Base-by-base conservation (phyloP, 73 alveolate genomes). In the Blepharisma japonicum region DNA sequence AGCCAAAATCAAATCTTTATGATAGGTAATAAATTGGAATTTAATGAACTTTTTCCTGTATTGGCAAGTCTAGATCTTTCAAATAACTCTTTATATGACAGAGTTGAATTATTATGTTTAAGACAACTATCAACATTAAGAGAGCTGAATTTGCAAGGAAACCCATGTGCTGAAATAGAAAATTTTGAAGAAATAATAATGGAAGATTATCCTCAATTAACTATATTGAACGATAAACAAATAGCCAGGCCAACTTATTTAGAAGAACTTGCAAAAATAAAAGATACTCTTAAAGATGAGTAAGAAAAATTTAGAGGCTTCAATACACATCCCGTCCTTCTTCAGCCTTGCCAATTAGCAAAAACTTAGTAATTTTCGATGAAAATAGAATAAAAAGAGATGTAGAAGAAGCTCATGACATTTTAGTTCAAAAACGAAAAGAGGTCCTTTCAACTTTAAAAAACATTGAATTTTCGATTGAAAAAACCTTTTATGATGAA, bases 401-500 rank as follows among this genome's bases (percentile, higher is more conserved):
- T 14, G 49, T 61, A 1, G 18, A 61, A 61, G 74, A 61, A 20
- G 23, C 23, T 8, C 11, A n/a, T 25, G 74, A 61, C 47, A 8
- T 61, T 11, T n/a, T 61, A 4, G 18, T 25, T 20, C 39, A 61
- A 14, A 61, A 61, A 25, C 74, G 74, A 61, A 61, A 61, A 61
- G 49, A 61, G 14, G 14, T 8, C 5, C 23, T 61, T 14, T 8
- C 18, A 25, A 11, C 23, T 61, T 9, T 61, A 8, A 61, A 61
- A 61, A 25, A 61, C 48, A 61, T 61, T 25, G 74, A 61, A 5
- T 39, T 14, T 25, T 14, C 39, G 2, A 14, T 61, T n/a, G 74
- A 61, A 61, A 61, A 61, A 61, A n/a, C 14, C 2, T 61, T 61
- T 25, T 61, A 61, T 61, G 74, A 61, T 61, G 74, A 61, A 5